phyloP scores from a whole-genome alignment of 352 stramenopile genomes.

The Pythium graminicola region DNA sequence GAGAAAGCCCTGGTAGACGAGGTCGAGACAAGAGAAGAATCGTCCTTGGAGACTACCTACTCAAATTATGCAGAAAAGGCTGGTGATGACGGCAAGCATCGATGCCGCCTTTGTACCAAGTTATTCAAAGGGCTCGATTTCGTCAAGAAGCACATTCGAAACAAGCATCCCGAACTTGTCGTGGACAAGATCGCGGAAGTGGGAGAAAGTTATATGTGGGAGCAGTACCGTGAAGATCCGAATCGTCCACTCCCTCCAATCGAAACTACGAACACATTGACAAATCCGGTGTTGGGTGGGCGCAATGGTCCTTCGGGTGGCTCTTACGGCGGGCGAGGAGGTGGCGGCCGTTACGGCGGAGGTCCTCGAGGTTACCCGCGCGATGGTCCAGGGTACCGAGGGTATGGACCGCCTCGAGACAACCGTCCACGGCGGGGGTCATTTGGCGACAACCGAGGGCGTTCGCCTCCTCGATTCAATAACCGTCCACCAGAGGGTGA shows the following conservation, averaged over 20 bases:
- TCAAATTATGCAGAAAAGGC: slow-evolving; percentile 80
- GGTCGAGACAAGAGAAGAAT: slow-evolving; percentile 68
- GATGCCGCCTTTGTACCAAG: slow-evolving; percentile 80
- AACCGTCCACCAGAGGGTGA: slow-evolving; percentile 48
- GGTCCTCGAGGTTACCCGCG: slow-evolving; percentile 37
- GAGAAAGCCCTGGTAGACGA: slow-evolving; percentile 61
- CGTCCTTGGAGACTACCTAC: slow-evolving; percentile 66
- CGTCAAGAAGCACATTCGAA: slow-evolving; percentile 86
- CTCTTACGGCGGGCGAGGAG: slow-evolving; percentile 25
- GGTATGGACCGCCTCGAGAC: slow-evolving; percentile 48
- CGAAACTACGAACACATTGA: slow-evolving; percentile 60
- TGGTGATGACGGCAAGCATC: slow-evolving; percentile 75
- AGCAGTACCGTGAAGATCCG: slow-evolving; percentile 76
- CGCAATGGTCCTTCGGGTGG: slow-evolving; percentile 19
- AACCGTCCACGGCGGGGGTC: slow-evolving; percentile 39
- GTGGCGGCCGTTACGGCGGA: too few relatives aligned
- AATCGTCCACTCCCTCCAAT: slow-evolving; percentile 70
- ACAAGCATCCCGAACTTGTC: slow-evolving; percentile 80
- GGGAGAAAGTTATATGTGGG: slow-evolving; percentile 84
- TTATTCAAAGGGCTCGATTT: slow-evolving; percentile 85
- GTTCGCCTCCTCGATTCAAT: slow-evolving; percentile 22
- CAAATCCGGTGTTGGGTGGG: slow-evolving; percentile 47
- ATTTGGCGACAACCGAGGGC: slow-evolving; percentile 30
- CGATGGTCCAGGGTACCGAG: slow-evolving; percentile 46
- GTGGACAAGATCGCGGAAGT: slow-evolving; percentile 78